These are phyloP conservation scores for Phyllosticta citribraziliensis DNA, from an alignment of 2,329 filamentous ascomycete genomes.

Conservation along the genomic window DNA sequence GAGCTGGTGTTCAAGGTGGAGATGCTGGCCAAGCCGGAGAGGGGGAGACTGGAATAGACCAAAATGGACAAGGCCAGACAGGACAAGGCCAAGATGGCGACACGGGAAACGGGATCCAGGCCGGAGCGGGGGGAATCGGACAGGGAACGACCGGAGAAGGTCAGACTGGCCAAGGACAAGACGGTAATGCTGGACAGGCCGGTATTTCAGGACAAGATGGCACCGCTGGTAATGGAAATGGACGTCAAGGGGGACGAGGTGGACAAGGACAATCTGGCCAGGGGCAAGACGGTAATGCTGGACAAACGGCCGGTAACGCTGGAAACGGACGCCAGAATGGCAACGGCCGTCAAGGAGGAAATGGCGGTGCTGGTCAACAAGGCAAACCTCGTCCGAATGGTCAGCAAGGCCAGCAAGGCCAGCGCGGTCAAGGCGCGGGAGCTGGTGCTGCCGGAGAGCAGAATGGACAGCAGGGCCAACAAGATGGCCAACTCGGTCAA, in stretches of 20 bases:
- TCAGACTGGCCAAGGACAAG: background rate
- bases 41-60: background rate
- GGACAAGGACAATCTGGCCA: background rate
- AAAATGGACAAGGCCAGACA: background rate
- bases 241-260: too few species aligned
- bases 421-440: constrained; percentile 14
- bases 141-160: background rate
- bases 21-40: background rate
- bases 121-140: background rate
- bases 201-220: too few species aligned
- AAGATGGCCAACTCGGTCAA: too few species aligned
- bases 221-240: too few species aligned
- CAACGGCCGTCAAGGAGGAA: background rate
- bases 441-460: too few species aligned
- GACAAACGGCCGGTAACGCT: background rate
- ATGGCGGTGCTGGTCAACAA: too few species aligned
- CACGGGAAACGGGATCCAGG: too few species aligned
- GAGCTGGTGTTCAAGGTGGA: background rate
- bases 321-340: background rate
- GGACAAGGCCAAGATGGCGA: background rate
- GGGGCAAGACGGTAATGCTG: background rate
- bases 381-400: background rate
- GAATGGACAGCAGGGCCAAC: too few species aligned
- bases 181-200: background rate
- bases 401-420: background rate